Percentiles rank a stretch among this genome's conserved stretches.
These are phyloP conservation scores for Penicillium flavigenum DNA, from an alignment of 495 filamentous ascomycete genomes.

Conservation along the genomic window DNA sequence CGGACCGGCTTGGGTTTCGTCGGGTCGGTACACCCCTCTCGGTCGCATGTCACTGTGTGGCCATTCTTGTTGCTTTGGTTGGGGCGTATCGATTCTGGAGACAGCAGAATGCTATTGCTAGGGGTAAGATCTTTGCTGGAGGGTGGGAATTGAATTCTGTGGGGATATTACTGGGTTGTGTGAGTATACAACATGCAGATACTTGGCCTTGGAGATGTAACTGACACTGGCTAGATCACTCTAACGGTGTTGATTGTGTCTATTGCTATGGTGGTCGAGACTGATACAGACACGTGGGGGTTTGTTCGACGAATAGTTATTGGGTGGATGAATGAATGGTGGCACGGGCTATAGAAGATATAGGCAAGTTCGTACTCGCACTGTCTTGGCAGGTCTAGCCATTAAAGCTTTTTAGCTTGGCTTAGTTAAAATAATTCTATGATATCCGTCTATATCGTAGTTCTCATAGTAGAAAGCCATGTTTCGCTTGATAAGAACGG, in stretches of 20 bases:
- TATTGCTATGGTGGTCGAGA: constrained; percentile 31
- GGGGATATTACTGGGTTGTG: constrained; percentile 46
- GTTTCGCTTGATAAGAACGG: not conserved
- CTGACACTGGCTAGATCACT: constrained; percentile 24
- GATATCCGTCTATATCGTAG: not conserved
- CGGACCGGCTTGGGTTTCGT: constrained; percentile 54
- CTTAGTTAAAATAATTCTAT: not conserved
- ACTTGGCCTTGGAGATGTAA: not conserved
- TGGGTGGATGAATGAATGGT: not conserved
- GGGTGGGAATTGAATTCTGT: constrained; percentile 65
- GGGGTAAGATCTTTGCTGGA: constrained; percentile 62
- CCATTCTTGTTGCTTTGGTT: constrained; percentile 56
- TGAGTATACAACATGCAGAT: constrained; percentile 35
- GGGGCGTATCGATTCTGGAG: constrained; percentile 69
- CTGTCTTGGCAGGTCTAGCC: not conserved
- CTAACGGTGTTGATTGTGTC: constrained; percentile 30
- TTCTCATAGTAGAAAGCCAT: not conserved
- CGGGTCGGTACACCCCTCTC: constrained; percentile 65
- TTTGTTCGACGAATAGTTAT: constrained; percentile 15
- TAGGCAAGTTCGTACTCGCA: not conserved
- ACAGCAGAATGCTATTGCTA: constrained; percentile 64
- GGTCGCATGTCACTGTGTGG: constrained; percentile 54
- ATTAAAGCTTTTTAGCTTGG: not conserved
- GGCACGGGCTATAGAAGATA: not conserved
- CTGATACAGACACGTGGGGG: constrained; percentile 11